phyloP scores from a whole-genome alignment of 2,329 filamentous ascomycete genomes.

The Cladorrhinum sp. region DNA sequence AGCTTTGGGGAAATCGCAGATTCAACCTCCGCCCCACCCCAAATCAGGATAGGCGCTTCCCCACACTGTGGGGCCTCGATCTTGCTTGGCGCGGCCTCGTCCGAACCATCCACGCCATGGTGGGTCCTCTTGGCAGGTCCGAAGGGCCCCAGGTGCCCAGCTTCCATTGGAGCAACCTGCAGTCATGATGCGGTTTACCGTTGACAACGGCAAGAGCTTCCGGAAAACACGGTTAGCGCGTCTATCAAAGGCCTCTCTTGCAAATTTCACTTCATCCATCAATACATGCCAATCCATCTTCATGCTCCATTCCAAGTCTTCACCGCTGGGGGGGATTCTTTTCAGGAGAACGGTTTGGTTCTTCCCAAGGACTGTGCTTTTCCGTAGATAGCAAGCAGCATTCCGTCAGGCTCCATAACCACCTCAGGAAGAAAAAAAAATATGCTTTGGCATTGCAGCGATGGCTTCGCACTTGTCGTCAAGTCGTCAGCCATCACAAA shows the following conservation, averaged over 20 bases:
- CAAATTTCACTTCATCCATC: too few relatives aligned
- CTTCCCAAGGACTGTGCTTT: too few relatives aligned
- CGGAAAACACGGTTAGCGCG: too few relatives aligned
- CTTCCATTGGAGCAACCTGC: neutral
- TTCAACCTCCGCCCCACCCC: slow-evolving; percentile 9
- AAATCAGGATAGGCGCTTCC: neutral
- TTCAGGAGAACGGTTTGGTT: too few relatives aligned
- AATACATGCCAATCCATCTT: too few relatives aligned
- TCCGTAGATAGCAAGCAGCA: too few relatives aligned
- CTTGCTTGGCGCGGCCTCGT: slow-evolving; percentile 3
- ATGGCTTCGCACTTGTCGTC: neutral
- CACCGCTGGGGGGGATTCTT: too few relatives aligned
- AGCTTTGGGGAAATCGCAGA: neutral
- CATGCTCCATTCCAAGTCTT: too few relatives aligned
- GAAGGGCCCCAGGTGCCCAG: neutral
- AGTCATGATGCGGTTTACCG: neutral
- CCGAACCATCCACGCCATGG: neutral
- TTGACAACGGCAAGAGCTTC: slow-evolving; percentile 1
- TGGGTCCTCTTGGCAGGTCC: slow-evolving; percentile 3
- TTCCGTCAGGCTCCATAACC: too few relatives aligned
- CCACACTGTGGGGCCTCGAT: neutral
- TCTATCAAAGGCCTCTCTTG: too few relatives aligned
- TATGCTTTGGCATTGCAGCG: neutral
- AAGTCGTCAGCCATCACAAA: neutral
- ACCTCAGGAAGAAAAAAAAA: neutral